These are phyloP conservation scores for Ostreobium quekettii DNA, from an alignment of 139 green algal genomes.

Conservation along the genomic window DNA sequence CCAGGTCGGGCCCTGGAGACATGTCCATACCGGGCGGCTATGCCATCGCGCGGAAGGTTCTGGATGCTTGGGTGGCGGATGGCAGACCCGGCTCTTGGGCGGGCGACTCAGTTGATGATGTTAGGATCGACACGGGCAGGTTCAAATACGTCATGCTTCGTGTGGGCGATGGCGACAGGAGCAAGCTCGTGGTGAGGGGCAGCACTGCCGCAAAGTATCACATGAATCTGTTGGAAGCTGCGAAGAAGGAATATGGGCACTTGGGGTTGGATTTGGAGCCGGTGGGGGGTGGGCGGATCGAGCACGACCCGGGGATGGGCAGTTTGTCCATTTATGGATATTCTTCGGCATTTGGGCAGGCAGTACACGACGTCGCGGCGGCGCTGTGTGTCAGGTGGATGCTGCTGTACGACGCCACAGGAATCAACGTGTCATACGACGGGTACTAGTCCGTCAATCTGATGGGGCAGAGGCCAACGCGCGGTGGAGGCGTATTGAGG, in stretches of 20 bases:
- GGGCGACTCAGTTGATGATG: conserved; percentile 25
- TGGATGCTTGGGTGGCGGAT: no score
- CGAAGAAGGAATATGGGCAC: conserved; percentile 2
- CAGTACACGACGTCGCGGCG: conserved; percentile 60
- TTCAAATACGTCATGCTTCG: conserved; percentile 82
- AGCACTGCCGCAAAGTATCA: conserved; percentile 56
- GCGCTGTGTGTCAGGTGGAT: conserved; percentile 41
- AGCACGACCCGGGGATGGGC: conserved; percentile 34
- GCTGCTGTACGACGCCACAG: conserved; percentile 39
- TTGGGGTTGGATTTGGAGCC: conserved; percentile 31
- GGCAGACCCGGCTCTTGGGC: no score
- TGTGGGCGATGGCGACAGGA: conserved; percentile 27
- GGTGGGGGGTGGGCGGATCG: conserved; percentile 62
- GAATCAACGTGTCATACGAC: conserved; percentile 53
- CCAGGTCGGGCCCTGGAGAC: no score
- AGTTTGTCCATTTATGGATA: conserved; percentile 60
- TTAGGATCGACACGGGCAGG: conserved; percentile 37
- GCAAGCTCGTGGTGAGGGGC: conserved; percentile 68
- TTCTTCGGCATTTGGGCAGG: conserved; percentile 58
- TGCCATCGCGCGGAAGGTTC: no score
- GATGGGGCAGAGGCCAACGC: no score
- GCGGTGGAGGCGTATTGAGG: no score
- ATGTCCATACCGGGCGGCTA: no score
- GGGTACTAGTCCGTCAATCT: conserved; percentile 45
- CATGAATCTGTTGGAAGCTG: conserved; percentile 46